Evolutionary conservation across 345 rosid species (phyloP).

Genomic region (Angophora floribunda): DNA sequence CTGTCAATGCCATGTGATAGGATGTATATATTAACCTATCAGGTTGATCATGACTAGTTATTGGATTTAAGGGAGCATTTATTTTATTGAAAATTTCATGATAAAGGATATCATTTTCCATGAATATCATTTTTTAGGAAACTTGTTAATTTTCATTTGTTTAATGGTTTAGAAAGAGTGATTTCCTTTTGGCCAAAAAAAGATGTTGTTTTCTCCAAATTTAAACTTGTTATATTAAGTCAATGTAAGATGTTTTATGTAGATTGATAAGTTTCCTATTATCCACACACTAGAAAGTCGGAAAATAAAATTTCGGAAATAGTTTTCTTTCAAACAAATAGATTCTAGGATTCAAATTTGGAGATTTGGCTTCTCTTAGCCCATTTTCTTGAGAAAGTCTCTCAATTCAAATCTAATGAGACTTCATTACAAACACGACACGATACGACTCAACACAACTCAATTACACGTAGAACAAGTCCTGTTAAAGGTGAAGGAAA

Average conservation of each 20-base stretch:
- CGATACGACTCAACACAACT: background rate
- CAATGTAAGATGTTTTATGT: background rate
- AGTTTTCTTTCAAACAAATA: background rate
- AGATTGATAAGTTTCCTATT: background rate
- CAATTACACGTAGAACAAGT: background rate
- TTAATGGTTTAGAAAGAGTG: background rate
- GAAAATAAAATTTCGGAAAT: background rate
- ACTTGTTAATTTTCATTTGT: background rate
- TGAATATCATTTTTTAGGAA: background rate
- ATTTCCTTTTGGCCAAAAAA: background rate
- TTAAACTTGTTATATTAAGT: background rate
- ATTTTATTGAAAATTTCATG: background rate
- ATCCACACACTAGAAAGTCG: background rate
- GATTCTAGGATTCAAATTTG: background rate
- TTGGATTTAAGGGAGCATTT: background rate
- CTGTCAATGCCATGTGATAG: background rate
- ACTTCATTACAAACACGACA: background rate
- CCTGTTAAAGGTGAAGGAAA: background rate
- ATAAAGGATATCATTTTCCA: background rate
- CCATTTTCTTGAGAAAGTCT: background rate
- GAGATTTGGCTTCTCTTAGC: background rate
- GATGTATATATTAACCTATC: background rate
- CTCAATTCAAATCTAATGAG: background rate
- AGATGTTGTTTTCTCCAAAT: background rate
- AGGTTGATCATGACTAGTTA: background rate